These are phyloP conservation scores for Atalantia buxifolia DNA, from an alignment of 345 rosid species.

Conservation along the genomic window DNA sequence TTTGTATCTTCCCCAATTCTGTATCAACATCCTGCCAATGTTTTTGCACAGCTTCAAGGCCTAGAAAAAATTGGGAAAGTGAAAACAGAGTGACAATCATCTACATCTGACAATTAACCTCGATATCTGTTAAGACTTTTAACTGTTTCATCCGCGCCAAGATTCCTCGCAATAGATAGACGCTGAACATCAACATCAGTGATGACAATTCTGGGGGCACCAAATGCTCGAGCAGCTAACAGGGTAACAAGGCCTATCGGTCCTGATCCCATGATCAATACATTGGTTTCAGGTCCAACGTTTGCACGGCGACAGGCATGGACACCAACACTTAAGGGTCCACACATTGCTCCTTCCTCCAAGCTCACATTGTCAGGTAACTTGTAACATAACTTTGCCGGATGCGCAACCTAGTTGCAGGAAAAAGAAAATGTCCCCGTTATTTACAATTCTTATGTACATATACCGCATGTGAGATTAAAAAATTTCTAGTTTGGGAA, in stretches of 20 bases:
- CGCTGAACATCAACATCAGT: constrained; percentile 50
- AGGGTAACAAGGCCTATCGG: constrained; percentile 58
- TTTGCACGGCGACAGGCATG: constrained; percentile 59
- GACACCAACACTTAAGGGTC: constrained; percentile 64
- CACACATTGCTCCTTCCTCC: constrained; percentile 80
- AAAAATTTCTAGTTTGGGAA: not conserved
- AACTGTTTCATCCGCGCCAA: constrained; percentile 46
- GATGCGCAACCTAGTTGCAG: constrained; percentile 52
- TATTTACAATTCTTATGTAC: not conserved
- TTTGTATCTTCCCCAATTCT: constrained; percentile 45
- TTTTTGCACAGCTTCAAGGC: not conserved
- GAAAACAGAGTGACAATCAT: too few relatives aligned
- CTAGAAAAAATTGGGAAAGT: not conserved
- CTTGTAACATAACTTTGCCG: constrained; percentile 53
- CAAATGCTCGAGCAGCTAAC: constrained; percentile 60
- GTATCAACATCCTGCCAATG: constrained; percentile 35
- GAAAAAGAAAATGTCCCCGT: not conserved
- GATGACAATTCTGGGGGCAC: constrained; percentile 47
- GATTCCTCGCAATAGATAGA: constrained; percentile 41
- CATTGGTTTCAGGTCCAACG: constrained; percentile 45
- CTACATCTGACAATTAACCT: constrained; percentile 28
- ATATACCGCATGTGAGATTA: not conserved
- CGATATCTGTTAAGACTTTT: constrained; percentile 39
- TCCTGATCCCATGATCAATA: constrained; percentile 59
- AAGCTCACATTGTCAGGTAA: constrained; percentile 59